A percentile compares a stretch with the other conserved stretches of the same genome.
Evolutionary conservation across 768 basidiomycete species (phyloP).

Genomic region (Mrakia gelida): DNA sequence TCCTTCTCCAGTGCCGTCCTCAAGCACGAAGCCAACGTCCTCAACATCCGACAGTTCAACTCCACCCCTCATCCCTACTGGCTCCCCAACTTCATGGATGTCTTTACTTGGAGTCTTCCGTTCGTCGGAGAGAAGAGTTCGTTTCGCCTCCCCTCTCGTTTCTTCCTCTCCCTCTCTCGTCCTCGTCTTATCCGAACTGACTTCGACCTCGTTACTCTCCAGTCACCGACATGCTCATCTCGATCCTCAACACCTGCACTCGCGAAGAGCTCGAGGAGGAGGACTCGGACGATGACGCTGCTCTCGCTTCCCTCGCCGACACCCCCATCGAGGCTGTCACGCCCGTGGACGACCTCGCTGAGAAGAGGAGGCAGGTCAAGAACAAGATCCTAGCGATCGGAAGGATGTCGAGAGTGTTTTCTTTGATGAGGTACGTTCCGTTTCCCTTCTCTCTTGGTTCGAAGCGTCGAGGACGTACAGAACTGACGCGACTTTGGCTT

Average conservation of each 20-base stretch:
- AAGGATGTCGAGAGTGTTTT: constrained; percentile 91
- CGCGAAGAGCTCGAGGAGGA: constrained; percentile 93
- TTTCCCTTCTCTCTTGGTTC: not conserved
- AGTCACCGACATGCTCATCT: constrained; percentile 99
- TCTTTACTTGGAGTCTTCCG: constrained; percentile 97
- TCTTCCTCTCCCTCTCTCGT: not conserved
- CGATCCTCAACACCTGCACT: constrained; percentile 90
- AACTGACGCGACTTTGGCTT: not conserved
- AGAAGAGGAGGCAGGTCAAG: constrained; percentile 88
- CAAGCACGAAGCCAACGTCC: constrained; percentile 97
- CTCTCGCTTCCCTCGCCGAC: constrained; percentile 33
- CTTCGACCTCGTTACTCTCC: not conserved
- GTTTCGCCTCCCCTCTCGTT: constrained; percentile 43
- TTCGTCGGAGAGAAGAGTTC: constrained; percentile 97
- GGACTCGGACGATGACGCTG: constrained; percentile 52
- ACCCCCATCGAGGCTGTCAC: constrained; percentile 38
- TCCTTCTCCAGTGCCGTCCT: constrained; percentile 61
- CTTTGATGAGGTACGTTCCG: constrained; percentile 73
- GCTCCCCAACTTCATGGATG: constrained; percentile 99
- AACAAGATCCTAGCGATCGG: constrained; percentile 98
- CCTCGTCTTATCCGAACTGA: too few species aligned
- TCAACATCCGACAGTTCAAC: constrained; percentile 54
- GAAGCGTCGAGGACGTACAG: too few species aligned
- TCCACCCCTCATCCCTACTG: constrained; percentile 42
- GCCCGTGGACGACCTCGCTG: constrained; percentile 48